Evolutionary conservation across 23 red algal species (phyloP).

Genomic region (Gracilaria gracilis): DNA sequence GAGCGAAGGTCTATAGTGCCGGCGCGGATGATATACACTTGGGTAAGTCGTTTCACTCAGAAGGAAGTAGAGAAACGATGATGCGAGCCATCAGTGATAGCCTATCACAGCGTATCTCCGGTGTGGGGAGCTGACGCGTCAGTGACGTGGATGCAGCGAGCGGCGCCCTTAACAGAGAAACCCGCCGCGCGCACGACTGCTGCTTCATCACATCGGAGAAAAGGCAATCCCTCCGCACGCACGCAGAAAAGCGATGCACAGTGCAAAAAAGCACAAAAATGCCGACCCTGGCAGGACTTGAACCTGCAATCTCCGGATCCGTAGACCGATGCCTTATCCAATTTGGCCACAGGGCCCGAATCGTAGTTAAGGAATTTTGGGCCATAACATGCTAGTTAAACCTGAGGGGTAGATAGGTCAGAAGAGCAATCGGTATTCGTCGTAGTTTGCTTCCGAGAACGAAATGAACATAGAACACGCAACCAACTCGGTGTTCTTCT

Average conservation of each 20-base stretch:
- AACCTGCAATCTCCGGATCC: conserved; percentile 87
- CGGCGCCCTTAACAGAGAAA: not conserved
- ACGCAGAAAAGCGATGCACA: not conserved
- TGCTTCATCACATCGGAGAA: not conserved
- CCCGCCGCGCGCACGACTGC: not conserved
- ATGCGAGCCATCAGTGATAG: not conserved
- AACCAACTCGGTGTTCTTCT: not conserved
- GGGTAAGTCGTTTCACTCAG: not conserved
- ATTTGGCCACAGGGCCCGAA: conserved; percentile 74
- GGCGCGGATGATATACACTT: too few relatives aligned
- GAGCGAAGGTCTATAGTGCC: not conserved
- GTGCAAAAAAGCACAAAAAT: not conserved
- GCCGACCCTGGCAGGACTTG: conserved; percentile 79
- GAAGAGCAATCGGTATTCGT: too few relatives aligned
- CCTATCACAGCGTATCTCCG: not conserved
- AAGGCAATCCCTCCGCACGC: not conserved
- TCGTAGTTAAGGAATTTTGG: not conserved
- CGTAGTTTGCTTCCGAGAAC: too few relatives aligned
- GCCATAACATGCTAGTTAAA: not conserved
- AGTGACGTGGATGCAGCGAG: conserved; percentile 18
- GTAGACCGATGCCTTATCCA: conserved; percentile 87
- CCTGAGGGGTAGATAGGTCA: not conserved
- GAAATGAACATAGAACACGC: not conserved
- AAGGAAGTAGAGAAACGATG: not conserved
- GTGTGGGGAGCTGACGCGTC: not conserved